Conservation (phyloP, 768 basidiomycete species). For the Mycena metata region DNA sequence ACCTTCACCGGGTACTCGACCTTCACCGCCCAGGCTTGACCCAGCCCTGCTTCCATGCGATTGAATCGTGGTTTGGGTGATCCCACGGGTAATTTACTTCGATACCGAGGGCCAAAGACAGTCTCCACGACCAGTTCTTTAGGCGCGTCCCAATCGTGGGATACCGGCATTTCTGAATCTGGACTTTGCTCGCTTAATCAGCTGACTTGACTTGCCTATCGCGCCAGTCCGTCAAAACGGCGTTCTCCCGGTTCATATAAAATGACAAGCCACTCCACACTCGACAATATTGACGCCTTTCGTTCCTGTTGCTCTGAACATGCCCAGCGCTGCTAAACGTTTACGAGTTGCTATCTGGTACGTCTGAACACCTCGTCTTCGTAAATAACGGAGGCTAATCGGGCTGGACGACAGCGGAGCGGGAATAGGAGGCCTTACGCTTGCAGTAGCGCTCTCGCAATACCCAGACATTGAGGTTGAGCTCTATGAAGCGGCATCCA, state of each 20-base stretch:
- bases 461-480: constrained; percentile 69
- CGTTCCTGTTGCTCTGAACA: neutral
- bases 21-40: too few relatives aligned
- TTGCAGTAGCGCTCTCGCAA: constrained; percentile 61
- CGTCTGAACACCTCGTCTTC: constrained; percentile 38
- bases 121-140: constrained; percentile 27
- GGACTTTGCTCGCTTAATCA: constrained; percentile 53
- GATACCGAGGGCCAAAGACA: constrained; percentile 26
- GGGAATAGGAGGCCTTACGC: constrained; percentile 64
- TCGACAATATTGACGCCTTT: neutral
- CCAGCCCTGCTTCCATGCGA: constrained; percentile 28
- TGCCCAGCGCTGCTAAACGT: constrained; percentile 46
- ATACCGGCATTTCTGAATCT: constrained; percentile 51
- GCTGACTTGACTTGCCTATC: constrained; percentile 24
- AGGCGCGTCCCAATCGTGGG: constrained; percentile 60
- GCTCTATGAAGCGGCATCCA: constrained; percentile 65
- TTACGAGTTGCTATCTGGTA: constrained; percentile 71
- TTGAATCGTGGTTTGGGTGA: constrained; percentile 22
- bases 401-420: constrained; percentile 55
- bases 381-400: constrained; percentile 34
- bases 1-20: constrained; percentile 7
- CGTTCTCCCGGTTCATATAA: constrained; percentile 55
- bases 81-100: constrained; percentile 20
- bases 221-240: constrained; percentile 59
- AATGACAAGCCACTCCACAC: constrained; percentile 32